A percentile compares a stretch with the other conserved stretches of the same genome.
Evolutionary conservation across 2,329 filamentous ascomycete genomes (phyloP).

Genomic region (Paraconiothyrium sp.): DNA sequence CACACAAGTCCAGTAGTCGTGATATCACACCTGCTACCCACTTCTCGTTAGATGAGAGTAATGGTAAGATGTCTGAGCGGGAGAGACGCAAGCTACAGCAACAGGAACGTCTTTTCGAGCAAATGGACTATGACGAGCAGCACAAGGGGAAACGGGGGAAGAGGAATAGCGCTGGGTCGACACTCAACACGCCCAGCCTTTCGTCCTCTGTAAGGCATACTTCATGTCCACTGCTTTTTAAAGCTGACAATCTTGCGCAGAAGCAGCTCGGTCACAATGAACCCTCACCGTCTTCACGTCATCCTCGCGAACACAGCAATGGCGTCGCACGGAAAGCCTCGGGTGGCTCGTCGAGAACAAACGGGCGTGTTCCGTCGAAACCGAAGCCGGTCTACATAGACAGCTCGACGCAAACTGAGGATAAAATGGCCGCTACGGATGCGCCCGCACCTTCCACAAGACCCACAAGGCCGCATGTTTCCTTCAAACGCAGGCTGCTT

Average conservation of each 20-base stretch:
- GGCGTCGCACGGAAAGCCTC: conserved; percentile 48
- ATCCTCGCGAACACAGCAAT: conserved; percentile 46
- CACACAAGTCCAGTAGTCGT: conserved; percentile 66
- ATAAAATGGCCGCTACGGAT: conserved; percentile 21
- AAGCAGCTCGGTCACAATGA: conserved; percentile 49
- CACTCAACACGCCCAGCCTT: conserved; percentile 60
- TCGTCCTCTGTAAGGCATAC: conserved; percentile 51
- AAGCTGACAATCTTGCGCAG: conserved; percentile 40
- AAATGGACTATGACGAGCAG: conserved; percentile 67
- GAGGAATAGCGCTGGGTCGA: conserved; percentile 64
- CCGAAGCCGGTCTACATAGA: conserved; percentile 47
- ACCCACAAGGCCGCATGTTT: conserved; percentile 42
- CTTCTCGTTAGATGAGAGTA: conserved; percentile 58
- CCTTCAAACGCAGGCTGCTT: conserved; percentile 50
- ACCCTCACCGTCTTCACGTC: conserved; percentile 45
- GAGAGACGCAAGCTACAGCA: conserved; percentile 71
- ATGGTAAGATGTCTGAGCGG: conserved; percentile 66
- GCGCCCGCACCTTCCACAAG: conserved; percentile 27
- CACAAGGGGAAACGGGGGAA: conserved; percentile 64
- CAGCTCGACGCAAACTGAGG: conserved; percentile 46
- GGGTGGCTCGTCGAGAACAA: conserved; percentile 53
- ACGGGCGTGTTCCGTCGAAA: conserved; percentile 36
- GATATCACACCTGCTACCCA: conserved; percentile 68
- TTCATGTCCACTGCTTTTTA: conserved; percentile 22
- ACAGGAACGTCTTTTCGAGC: conserved; percentile 69